Percentiles rank a stretch among this genome's conserved stretches.
These are phyloP conservation scores for Metschnikowia kunwiensis DNA, from an alignment of 805 yeast species.

Conservation along the genomic window DNA sequence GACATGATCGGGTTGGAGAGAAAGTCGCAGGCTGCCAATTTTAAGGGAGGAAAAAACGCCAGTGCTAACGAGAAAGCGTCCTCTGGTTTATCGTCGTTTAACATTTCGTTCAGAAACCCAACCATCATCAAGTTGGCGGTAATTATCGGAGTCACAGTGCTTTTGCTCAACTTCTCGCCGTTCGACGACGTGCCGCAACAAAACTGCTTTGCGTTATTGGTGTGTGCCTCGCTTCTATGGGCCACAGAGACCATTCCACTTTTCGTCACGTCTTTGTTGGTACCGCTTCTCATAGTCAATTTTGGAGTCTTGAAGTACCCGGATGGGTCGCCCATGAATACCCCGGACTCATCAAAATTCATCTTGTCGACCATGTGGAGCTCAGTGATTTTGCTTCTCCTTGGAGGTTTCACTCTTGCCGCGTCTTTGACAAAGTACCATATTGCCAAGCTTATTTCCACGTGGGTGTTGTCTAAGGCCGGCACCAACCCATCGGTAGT, in stretches of 20 bases:
- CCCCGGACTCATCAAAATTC: slow-evolving; percentile 41
- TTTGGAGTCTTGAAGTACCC: slow-evolving; percentile 50
- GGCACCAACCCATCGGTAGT: slow-evolving; percentile 51
- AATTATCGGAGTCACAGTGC: slow-evolving; percentile 50
- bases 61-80: slow-evolving; percentile 9
- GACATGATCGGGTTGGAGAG: slow-evolving; percentile 67
- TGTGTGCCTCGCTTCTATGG: slow-evolving; percentile 51
- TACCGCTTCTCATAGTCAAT: slow-evolving; percentile 46
- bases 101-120: slow-evolving; percentile 18
- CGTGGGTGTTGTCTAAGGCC: slow-evolving; percentile 47
- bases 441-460: slow-evolving; percentile 48
- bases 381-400: slow-evolving; percentile 47
- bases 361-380: slow-evolving; percentile 52
- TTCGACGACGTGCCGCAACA: slow-evolving; percentile 63
- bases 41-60: slow-evolving; percentile 6
- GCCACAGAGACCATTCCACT: slow-evolving; percentile 52
- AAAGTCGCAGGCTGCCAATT: slow-evolving; percentile 69
- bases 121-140: slow-evolving; percentile 44
- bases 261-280: slow-evolving; percentile 46
- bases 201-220: slow-evolving; percentile 68
- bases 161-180: slow-evolving; percentile 53
- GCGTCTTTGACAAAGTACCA: slow-evolving; percentile 54
- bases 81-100: slow-evolving; percentile 15
- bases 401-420: slow-evolving; percentile 55
- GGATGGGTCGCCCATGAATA: slow-evolving; percentile 44